Conservation (phyloP, 2,329 filamentous ascomycete species). For the Beauveria sp. region DNA sequence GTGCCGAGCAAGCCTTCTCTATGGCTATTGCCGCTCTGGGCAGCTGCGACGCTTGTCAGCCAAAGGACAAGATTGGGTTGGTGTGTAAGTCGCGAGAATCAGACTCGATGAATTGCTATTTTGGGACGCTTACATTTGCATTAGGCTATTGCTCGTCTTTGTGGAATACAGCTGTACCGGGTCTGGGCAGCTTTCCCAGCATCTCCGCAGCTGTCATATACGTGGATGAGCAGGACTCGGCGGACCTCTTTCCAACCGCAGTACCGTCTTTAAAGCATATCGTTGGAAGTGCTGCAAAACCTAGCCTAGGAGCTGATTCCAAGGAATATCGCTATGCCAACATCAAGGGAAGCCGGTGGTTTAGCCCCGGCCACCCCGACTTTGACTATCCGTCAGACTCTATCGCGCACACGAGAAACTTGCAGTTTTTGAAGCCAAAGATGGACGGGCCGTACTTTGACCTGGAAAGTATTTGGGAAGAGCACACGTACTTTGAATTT, state of each 20-base stretch:
- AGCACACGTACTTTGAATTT: conserved; percentile 67
- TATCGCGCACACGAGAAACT: conserved; percentile 55
- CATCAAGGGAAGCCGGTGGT: neutral
- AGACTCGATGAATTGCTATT: neutral
- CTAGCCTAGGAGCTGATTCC: no score
- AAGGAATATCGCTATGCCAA: neutral
- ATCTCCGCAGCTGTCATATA: neutral
- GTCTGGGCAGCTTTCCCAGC: neutral
- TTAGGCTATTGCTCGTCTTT: neutral
- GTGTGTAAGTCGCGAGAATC: neutral
- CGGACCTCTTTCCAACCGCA: neutral
- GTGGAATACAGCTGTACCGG: neutral
- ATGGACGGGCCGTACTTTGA: conserved; percentile 61
- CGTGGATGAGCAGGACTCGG: neutral
- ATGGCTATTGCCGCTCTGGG: neutral
- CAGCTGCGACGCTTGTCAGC: neutral
- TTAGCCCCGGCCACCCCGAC: neutral
- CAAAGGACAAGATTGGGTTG: neutral
- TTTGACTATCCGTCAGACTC: neutral
- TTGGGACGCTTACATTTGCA: neutral
- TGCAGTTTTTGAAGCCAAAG: conserved; percentile 57
- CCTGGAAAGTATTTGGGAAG: conserved; percentile 69
- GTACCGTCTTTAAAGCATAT: neutral
- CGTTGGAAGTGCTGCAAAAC: neutral
- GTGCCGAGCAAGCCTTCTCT: neutral